These are phyloP conservation scores for Hericium coralloides DNA, from an alignment of 768 basidiomycete species.

Conservation along the genomic window DNA sequence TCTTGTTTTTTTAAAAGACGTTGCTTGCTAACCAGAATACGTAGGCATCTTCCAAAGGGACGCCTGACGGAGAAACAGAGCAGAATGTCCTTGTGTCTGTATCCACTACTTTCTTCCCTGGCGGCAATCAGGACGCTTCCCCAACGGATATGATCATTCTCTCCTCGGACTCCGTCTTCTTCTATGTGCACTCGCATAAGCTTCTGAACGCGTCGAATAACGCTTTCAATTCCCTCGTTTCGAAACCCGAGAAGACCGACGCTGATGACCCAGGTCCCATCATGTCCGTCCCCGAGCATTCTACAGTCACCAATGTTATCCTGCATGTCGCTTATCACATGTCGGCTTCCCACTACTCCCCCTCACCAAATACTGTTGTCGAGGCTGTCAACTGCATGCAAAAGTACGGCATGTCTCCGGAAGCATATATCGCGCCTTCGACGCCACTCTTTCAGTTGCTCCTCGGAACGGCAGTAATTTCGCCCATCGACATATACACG, in stretches of 20 bases:
- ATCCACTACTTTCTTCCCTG: conserved; percentile 76
- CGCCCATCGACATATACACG: conserved; percentile 65
- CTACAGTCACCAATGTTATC: conserved; percentile 59
- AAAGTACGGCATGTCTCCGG: conserved; percentile 50
- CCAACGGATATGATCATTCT: conserved; percentile 58
- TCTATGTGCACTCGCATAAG: conserved; percentile 63
- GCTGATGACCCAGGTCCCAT: conserved; percentile 36
- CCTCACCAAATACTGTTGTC: conserved; percentile 49
- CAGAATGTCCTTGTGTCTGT: conserved; percentile 59
- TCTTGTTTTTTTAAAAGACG: neutral
- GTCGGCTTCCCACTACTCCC: conserved; percentile 68
- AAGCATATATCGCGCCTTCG: conserved; percentile 36
- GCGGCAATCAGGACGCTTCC: conserved; percentile 43
- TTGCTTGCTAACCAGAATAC: neutral
- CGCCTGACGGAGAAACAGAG: conserved; percentile 27
- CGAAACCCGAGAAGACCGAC: conserved; percentile 23
- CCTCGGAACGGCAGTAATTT: conserved; percentile 56
- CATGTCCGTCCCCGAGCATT: conserved; percentile 50
- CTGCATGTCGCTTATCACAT: conserved; percentile 67
- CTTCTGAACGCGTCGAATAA: conserved; percentile 57
- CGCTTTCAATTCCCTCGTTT: conserved; percentile 50
- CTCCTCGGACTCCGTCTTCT: conserved; percentile 73
- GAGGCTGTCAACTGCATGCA: conserved; percentile 47
- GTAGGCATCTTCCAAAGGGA: conserved; percentile 13
- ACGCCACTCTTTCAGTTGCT: conserved; percentile 51